Base-by-base conservation (phyloP, 768 basidiomycete species). In the Pisolithus microcarpus region DNA sequence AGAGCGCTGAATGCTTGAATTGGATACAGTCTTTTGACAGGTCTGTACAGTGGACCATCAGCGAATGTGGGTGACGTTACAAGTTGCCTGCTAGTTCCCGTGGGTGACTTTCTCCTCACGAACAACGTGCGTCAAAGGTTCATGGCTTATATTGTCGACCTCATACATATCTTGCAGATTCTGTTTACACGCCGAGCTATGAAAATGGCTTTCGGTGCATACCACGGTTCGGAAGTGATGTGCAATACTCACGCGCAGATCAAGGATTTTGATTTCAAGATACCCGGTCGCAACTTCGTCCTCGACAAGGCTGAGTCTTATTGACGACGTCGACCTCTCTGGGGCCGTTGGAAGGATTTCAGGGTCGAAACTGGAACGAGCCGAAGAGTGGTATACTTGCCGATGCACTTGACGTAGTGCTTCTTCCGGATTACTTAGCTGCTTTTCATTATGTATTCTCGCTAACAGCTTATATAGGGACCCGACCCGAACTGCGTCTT, bases 61-160 rank as follows among this genome's bases (percentile, higher is more conserved):
- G 34, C 46, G n/a, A 19, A 34, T 42, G 48, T 53, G 19, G 52
- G 7, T n/a, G n/a, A n/a, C n/a, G n/a, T n/a, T n/a, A n/a, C n/a
- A n/a, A n/a, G n/a, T 42, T 28, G 26, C 44, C 30, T 15, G 19
- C 31, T 11, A 7, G 7, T 10, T 7, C 23, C 21, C 43, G 24
- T 11, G 28, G 11, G 10, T 16, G 6, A 40, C 38, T 18, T 46
- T 13, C 18, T 21, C 46, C 30, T 21, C 21, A 52, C 38, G n/a
- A 15, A 10, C 9, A 9, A 38, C 50, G 18, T 42, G 49, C 24
- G 50, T 53, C 21, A 37, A 9, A 55, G 51, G 34, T 49, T 64
- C 7, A 64, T 63, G 56, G 52, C 55, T 9, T 64, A 64, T 43
- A 64, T n/a, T n/a, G n/a, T n/a, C n/a, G n/a, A n/a, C n/a, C n/a